A percentile compares a stretch with the other conserved stretches of the same genome.
Evolutionary conservation across 257 asterid genomes (phyloP).

Genomic region (Petrea volubilis): DNA sequence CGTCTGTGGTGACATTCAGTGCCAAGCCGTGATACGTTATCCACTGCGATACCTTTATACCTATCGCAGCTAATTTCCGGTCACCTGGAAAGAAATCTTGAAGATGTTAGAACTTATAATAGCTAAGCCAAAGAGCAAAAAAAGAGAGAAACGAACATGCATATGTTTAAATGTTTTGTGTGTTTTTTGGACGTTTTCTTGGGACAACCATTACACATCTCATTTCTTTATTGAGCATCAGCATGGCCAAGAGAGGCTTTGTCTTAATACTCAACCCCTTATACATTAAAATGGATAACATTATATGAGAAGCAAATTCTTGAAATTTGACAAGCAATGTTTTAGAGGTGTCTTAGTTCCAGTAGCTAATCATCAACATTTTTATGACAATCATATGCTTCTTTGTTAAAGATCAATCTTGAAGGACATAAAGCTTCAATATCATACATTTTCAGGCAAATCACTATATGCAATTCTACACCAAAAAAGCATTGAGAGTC

Average conservation of each 20-base stretch:
- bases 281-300: background rate
- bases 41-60: slow-evolving; percentile 75
- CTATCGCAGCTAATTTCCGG: slow-evolving; percentile 79
- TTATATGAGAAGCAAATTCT: background rate
- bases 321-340: no score
- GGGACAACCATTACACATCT: background rate
- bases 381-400: background rate
- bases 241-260: background rate
- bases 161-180: background rate
- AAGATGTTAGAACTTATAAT: background rate
- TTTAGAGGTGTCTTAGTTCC: background rate
- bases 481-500: background rate
- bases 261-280: background rate
- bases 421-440: background rate
- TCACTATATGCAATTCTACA: background rate
- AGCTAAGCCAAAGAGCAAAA: no score
- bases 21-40: slow-evolving; percentile 84
- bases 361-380: background rate
- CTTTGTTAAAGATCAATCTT: background rate
- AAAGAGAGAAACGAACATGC: background rate
- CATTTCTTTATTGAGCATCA: background rate
- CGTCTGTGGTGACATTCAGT: slow-evolving; percentile 73
- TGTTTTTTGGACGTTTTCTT: background rate
- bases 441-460: background rate
- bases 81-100: slow-evolving; percentile 49